Evolutionary conservation across 352 stramenopile genomes (phyloP).

Genomic region (Globisporangium heterothallicum): DNA sequence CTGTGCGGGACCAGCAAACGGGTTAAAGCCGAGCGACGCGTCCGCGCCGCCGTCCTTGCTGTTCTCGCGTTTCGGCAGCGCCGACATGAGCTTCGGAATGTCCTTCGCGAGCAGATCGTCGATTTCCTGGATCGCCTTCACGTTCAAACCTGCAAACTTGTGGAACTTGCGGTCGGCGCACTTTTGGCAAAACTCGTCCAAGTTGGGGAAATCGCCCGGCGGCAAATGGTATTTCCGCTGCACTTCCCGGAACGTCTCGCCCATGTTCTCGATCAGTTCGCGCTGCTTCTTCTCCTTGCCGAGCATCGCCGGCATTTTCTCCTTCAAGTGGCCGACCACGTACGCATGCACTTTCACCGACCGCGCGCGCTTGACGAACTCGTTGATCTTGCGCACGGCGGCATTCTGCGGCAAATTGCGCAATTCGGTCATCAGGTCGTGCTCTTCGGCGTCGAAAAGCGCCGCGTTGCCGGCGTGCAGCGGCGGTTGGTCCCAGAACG

Average conservation of each 20-base stretch:
- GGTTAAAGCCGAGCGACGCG: slow-evolving; percentile 20
- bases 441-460: slow-evolving; percentile 96
- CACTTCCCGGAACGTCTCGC: slow-evolving; percentile 95
- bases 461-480: slow-evolving; percentile 86
- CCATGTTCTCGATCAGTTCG: slow-evolving; percentile 93
- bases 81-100: slow-evolving; percentile 92
- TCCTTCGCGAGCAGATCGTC: slow-evolving; percentile 96
- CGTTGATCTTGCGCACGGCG: slow-evolving; percentile 91
- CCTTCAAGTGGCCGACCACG: slow-evolving; percentile 94
- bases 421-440: slow-evolving; percentile 97
- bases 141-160: slow-evolving; percentile 91
- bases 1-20: slow-evolving; percentile 21
- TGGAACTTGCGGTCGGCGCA: slow-evolving; percentile 86
- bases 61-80: slow-evolving; percentile 52
- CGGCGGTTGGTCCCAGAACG: slow-evolving; percentile 94
- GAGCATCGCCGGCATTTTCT: slow-evolving; percentile 96
- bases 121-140: slow-evolving; percentile 95
- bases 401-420: slow-evolving; percentile 94
- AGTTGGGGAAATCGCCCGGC: slow-evolving; percentile 91
- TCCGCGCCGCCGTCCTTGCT: slow-evolving; percentile 3
- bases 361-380: slow-evolving; percentile 94
- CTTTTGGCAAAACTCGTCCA: slow-evolving; percentile 85
- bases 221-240: slow-evolving; percentile 96
- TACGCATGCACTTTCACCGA: slow-evolving; percentile 97
- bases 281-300: slow-evolving; percentile 97